Percentiles rank a stretch among this genome's conserved stretches.
These are phyloP conservation scores for Stereum hirsutum DNA, from an alignment of 1,284 basidiomycete genomes.

Conservation along the genomic window DNA sequence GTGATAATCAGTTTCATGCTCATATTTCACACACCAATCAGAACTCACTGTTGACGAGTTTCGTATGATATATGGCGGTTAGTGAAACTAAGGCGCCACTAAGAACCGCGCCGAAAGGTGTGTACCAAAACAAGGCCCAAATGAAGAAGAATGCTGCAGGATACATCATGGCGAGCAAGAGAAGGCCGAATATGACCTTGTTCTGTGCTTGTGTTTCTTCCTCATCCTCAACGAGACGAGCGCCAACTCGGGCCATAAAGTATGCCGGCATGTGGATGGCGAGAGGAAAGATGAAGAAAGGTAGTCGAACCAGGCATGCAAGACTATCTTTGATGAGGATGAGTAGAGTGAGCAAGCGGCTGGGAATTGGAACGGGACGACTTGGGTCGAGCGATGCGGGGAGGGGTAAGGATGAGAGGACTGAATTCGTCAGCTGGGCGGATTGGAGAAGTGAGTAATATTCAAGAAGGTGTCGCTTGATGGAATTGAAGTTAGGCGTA, in stretches of 20 bases:
- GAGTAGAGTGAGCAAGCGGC: constrained; percentile 72
- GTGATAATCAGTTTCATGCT: no score
- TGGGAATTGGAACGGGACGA: constrained; percentile 63
- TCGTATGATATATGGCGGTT: constrained; percentile 76
- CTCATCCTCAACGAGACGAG: constrained; percentile 73
- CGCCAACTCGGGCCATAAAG: constrained; percentile 67
- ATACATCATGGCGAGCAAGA: constrained; percentile 72
- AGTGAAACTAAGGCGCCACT: constrained; percentile 45
- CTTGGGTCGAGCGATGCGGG: constrained; percentile 75
- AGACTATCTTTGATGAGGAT: constrained; percentile 74
- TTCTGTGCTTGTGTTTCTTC: constrained; percentile 91
- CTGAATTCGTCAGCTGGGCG: constrained; percentile 74
- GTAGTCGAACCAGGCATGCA: constrained; percentile 60
- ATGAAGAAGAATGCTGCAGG: constrained; percentile 75
- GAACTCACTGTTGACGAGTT: constrained; percentile 61
- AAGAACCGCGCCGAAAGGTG: constrained; percentile 36
- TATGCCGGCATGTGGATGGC: constrained; percentile 81
- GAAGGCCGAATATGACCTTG: constrained; percentile 79
- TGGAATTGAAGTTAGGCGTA: constrained; percentile 48
- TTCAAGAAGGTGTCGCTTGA: constrained; percentile 66
- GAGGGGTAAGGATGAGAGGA: constrained; percentile 71
- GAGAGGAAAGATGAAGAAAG: constrained; percentile 82
- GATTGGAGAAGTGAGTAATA: constrained; percentile 85
- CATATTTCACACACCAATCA: no score
- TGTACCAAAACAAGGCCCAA: constrained; percentile 74